Conservation (phyloP, 192 early-diverging fungal genomes). For the Coemansia sp. region DNA sequence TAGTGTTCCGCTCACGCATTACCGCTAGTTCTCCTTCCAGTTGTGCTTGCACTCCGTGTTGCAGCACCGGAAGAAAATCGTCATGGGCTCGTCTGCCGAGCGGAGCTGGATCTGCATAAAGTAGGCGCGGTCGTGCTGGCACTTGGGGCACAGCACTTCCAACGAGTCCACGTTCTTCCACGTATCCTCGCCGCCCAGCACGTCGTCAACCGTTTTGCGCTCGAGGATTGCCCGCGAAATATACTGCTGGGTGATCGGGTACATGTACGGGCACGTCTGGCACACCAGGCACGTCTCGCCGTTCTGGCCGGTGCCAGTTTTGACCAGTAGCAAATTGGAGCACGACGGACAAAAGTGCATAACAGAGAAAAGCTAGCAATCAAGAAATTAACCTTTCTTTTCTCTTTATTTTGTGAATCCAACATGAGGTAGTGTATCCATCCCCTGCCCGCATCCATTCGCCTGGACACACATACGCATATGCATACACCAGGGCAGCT, state of each 20-base stretch:
- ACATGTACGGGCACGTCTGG: slow-evolving; percentile 87
- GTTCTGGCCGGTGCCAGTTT: slow-evolving; percentile 42
- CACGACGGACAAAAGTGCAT: slow-evolving; percentile 93
- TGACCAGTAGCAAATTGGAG: slow-evolving; percentile 78
- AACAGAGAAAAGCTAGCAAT: background rate
- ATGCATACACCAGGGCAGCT: no score
- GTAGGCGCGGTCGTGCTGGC: slow-evolving; percentile 68
- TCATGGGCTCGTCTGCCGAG: slow-evolving; percentile 91
- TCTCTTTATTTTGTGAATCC: no score
- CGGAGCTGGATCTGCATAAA: slow-evolving; percentile 92
- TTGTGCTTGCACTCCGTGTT: slow-evolving; percentile 62
- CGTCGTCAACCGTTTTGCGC: slow-evolving; percentile 87
- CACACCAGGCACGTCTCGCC: slow-evolving; percentile 70
- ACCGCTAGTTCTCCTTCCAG: slow-evolving; percentile 66
- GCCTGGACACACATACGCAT: no score
- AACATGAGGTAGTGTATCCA: slow-evolving; percentile 9
- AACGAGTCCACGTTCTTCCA: slow-evolving; percentile 81
- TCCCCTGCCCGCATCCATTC: background rate
- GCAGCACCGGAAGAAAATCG: slow-evolving; percentile 87
- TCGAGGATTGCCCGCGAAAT: slow-evolving; percentile 66
- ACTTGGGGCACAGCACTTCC: slow-evolving; percentile 59
- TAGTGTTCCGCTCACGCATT: no score
- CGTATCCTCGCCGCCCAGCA: slow-evolving; percentile 84
- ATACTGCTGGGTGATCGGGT: slow-evolving; percentile 63
- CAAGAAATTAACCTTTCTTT: background rate